Conservation (phyloP, 805 yeast species). For the Metschnikowia aberdeeniae region DNA sequence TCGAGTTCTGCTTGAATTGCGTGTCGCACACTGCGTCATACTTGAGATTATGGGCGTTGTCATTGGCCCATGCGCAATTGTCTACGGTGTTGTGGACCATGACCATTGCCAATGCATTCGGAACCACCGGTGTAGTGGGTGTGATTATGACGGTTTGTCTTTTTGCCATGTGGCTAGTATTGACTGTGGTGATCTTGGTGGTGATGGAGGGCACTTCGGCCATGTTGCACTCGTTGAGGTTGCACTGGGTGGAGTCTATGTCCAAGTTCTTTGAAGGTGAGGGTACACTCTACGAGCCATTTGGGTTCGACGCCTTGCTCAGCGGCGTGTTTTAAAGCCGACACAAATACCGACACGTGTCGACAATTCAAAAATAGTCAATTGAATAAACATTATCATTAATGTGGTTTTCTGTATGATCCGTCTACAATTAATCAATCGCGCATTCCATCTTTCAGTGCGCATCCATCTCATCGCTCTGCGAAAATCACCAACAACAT, state of each 20-base stretch:
- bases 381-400: neutral
- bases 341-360: neutral
- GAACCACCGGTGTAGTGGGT: slow-evolving; percentile 58
- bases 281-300: slow-evolving; percentile 89
- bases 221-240: slow-evolving; percentile 95
- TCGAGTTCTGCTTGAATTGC: slow-evolving; percentile 94
- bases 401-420: neutral
- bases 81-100: slow-evolving; percentile 94
- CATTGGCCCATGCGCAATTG: slow-evolving; percentile 94
- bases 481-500: slow-evolving; percentile 10
- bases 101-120: slow-evolving; percentile 84
- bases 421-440: too few relatives aligned
- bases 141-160: slow-evolving; percentile 70
- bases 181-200: slow-evolving; percentile 88
- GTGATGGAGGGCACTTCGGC: slow-evolving; percentile 99
- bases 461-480: too few relatives aligned
- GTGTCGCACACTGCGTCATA: slow-evolving; percentile 99
- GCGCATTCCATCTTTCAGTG: too few relatives aligned
- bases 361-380: neutral
- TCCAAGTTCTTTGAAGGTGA: slow-evolving; percentile 97
- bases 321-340: slow-evolving; percentile 10
- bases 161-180: slow-evolving; percentile 91
- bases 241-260: slow-evolving; percentile 99
- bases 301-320: slow-evolving; percentile 47
- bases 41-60: slow-evolving; percentile 93